These are phyloP conservation scores for Leccinum subtestaceum DNA, from an alignment of 768 basidiomycete genomes.

Conservation along the genomic window DNA sequence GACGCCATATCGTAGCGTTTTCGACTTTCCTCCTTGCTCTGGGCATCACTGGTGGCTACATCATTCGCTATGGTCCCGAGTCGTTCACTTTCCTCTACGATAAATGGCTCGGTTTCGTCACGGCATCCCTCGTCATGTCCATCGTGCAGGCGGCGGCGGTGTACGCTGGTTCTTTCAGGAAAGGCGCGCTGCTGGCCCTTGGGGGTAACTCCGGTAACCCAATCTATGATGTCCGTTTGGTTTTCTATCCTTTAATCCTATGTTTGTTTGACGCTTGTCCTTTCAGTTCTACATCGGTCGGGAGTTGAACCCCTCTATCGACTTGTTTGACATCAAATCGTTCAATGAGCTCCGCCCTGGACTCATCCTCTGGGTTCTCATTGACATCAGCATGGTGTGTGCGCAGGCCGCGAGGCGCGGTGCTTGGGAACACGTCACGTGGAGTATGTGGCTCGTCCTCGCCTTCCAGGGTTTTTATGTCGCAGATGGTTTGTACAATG, in stretches of 20 bases:
- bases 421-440: conserved; percentile 61
- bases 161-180: conserved; percentile 68
- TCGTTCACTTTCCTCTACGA: conserved; percentile 90
- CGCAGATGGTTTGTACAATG: conserved; percentile 83
- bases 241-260: not conserved
- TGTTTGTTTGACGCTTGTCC: conserved; percentile 2
- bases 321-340: conserved; percentile 70
- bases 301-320: conserved; percentile 85
- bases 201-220: conserved; percentile 89
- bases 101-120: conserved; percentile 86
- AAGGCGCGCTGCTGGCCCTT: conserved; percentile 73
- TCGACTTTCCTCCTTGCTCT: conserved; percentile 81
- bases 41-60: conserved; percentile 65
- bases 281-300: conserved; percentile 89
- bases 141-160: conserved; percentile 67
- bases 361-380: conserved; percentile 84
- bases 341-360: conserved; percentile 51
- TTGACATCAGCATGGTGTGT: conserved; percentile 89
- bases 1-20: conserved; percentile 54
- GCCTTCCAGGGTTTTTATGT: conserved; percentile 88
- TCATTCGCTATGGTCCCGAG: conserved; percentile 71
- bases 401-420: conserved; percentile 83
- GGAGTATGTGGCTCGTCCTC: conserved; percentile 89
- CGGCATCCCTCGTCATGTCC: conserved; percentile 79
- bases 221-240: conserved; percentile 80